Evolutionary conservation across 208 protist genomes (phyloP).

Genomic region (Endotrypanum monterogeii): DNA sequence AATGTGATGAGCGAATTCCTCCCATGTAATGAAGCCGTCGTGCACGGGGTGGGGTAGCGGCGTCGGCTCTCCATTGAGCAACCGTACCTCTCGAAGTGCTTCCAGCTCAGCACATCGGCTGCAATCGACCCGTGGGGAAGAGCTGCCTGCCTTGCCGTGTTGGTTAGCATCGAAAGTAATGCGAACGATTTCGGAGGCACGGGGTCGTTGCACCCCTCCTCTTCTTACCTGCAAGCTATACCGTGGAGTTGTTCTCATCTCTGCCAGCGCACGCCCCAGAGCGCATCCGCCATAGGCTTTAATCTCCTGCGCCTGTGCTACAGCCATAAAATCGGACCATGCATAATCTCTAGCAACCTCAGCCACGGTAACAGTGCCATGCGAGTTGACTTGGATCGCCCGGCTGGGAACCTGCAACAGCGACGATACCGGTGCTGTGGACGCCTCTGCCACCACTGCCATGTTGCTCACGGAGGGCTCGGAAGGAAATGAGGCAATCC

Average conservation of each 20-base stretch:
- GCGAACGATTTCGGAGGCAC: conserved; percentile 11
- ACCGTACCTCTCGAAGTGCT: conserved; percentile 35
- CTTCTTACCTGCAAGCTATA: background rate
- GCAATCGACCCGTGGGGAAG: conserved; percentile 31
- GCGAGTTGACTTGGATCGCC: conserved; percentile 1
- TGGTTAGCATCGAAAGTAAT: background rate
- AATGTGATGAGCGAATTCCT: conserved; percentile 74
- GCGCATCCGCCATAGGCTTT: conserved; percentile 26
- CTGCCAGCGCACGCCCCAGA: conserved; percentile 11
- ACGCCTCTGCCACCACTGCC: background rate
- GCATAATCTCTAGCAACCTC: conserved; percentile 24
- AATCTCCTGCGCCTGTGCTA: conserved; percentile 22
- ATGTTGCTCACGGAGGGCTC: background rate
- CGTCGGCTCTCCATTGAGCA: conserved; percentile 42
- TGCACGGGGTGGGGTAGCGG: conserved; percentile 60
- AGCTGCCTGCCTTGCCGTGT: background rate
- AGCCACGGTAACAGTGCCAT: conserved; percentile 14
- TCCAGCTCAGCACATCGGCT: conserved; percentile 65
- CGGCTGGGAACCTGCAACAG: conserved; percentile 18
- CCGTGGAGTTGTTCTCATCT: conserved; percentile 24
- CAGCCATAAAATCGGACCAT: conserved; percentile 19
- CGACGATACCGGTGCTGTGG: conserved; percentile 6
- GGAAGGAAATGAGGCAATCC: background rate
- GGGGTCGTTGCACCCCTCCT: background rate
- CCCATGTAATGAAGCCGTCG: conserved; percentile 65